Evolutionary conservation across 257 asterid species (phyloP).

Genomic region (Solanum chaucha): DNA sequence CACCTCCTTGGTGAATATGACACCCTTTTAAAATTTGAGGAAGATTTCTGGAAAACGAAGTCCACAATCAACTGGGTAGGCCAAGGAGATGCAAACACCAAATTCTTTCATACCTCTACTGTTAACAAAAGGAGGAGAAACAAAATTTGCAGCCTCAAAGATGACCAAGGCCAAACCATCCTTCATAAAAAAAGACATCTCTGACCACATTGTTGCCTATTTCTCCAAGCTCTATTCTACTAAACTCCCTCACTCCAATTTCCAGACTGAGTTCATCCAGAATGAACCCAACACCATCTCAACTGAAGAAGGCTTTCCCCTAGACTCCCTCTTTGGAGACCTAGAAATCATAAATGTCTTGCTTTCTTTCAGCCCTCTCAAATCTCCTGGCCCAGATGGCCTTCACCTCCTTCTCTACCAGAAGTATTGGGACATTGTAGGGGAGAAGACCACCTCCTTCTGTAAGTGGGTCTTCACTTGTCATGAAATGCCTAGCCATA

Average conservation of each 20-base stretch:
- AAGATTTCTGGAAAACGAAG: too few relatives aligned
- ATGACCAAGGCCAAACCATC: not conserved
- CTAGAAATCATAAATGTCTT: too few relatives aligned
- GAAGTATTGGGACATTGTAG: not conserved
- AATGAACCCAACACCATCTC: not conserved
- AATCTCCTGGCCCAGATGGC: too few relatives aligned
- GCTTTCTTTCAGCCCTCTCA: not conserved
- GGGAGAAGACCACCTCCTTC: not conserved
- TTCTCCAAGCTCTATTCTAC: not conserved
- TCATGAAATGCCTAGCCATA: not conserved
- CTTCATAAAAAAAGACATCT: not conserved
- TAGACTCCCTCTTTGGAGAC: not conserved
- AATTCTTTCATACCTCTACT: not conserved
- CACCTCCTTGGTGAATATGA: too few relatives aligned
- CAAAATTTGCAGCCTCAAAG: not conserved
- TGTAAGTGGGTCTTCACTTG: too few relatives aligned
- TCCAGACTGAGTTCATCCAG: too few relatives aligned
- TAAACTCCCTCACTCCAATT: too few relatives aligned
- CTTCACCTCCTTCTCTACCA: not conserved
- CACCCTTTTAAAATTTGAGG: not conserved
- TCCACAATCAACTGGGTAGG: not conserved
- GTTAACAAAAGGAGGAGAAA: not conserved
- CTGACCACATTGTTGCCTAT: not conserved
- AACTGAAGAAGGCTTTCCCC: fast-evolving
- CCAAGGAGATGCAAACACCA: not conserved